Evolutionary conservation across 2,329 filamentous ascomycete genomes (phyloP), one percentile per base, ranked within the genome.

Genomic region (Xylaria sp.): DNA sequence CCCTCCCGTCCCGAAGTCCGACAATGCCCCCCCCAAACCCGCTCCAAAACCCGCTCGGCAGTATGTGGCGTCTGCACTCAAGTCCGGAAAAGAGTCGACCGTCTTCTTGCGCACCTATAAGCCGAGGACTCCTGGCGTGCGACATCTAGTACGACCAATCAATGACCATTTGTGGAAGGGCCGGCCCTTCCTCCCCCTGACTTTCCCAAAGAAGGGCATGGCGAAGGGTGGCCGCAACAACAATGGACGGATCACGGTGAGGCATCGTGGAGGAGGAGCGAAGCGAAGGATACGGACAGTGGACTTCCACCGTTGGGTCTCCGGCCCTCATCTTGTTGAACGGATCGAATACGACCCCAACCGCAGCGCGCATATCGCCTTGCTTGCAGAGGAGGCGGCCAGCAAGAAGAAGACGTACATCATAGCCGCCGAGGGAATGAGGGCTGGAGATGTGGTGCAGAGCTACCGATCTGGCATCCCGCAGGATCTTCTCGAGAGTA

Each of bases 121-220:
- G 72, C 94, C 94, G 34, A 87, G 91, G 66, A 97, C 94, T 1
- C 93, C 93, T 11, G 94, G 94, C 82, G 74, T 96, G 54, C 87
- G 94, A 67, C 94, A 99, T 83, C 79, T 99, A 62, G 89, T 88
- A 72, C 85, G 94, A 40, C 92, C 94, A 13, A 88, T 97, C 74
- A 97, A 97, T 74, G 92, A 97, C 68, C 94, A 99, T 73, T 78
- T 99, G 42, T 97, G 91, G 91, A 97, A 96, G 75, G 94, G 94
- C 54, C 82, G 92, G 52, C 91, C 94, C 1, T 86, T 89, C 63
- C 79, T 90, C 29, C 85, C 87, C 46, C 81, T 99, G 72, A 99
- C 95, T 9, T 90, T 91, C 67, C 86, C 92, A 37, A 96, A 97
- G 73, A 93, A 93, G 72, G 94, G 94, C 16, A 92, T 96, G 66